phyloP scores from a whole-genome alignment of 495 filamentous ascomycete genomes.

The Chaetomidium leptoderma region DNA sequence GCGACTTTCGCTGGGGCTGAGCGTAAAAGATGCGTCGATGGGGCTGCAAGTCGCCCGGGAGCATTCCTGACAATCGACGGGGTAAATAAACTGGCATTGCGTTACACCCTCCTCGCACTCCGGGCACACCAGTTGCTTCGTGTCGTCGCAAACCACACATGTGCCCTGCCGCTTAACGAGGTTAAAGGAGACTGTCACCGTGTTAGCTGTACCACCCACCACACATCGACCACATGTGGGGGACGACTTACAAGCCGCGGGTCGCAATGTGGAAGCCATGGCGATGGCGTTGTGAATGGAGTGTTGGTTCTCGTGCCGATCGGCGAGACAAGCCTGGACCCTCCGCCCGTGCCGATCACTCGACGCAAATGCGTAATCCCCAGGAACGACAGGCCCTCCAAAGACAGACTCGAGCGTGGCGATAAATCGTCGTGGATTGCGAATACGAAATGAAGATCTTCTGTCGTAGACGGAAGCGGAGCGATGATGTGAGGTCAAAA shows the following conservation, averaged over 20 bases:
- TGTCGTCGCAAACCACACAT: slow-evolving; percentile 25
- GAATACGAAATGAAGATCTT: background rate
- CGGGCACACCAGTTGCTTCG: slow-evolving; percentile 26
- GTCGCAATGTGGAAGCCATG: slow-evolving; percentile 17
- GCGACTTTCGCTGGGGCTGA: slow-evolving; percentile 10
- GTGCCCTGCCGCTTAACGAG: slow-evolving; percentile 16
- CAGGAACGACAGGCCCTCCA: background rate
- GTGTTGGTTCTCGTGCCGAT: slow-evolving; percentile 12
- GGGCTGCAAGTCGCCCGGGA: slow-evolving; percentile 38
- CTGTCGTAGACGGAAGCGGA: background rate
- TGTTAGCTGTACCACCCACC: background rate
- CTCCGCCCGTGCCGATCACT: slow-evolving; percentile 22
- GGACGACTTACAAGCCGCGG: slow-evolving; percentile 10
- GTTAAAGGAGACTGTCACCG: slow-evolving; percentile 1
- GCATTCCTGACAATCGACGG: slow-evolving; percentile 35
- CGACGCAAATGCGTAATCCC: slow-evolving; percentile 12
- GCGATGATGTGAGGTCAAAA: background rate
- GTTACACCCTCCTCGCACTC: slow-evolving; percentile 20
- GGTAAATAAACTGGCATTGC: slow-evolving; percentile 37
- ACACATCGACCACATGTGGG: background rate
- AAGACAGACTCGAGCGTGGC: background rate
- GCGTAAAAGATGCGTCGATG: slow-evolving; percentile 12
- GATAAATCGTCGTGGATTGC: background rate
- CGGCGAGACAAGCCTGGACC: slow-evolving; percentile 18
- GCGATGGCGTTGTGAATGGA: slow-evolving; percentile 2